Evolutionary conservation across 805 yeast species (phyloP).

Genomic region (Ascoidea tarda): DNA sequence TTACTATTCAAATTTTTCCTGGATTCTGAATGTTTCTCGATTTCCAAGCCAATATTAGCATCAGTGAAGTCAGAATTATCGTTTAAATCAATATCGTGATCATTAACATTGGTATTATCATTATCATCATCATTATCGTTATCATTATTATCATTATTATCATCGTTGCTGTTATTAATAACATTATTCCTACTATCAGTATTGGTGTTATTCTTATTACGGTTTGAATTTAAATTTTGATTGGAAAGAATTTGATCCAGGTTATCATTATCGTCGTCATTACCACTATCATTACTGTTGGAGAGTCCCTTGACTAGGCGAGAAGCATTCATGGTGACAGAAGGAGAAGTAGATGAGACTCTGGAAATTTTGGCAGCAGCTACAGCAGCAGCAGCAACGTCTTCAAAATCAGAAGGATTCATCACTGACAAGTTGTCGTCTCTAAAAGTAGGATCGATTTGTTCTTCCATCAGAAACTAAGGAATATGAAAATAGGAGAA

Average conservation of each 20-base stretch:
- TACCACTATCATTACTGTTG: background rate
- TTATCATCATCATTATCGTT: slow-evolving; percentile 3
- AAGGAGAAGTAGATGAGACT: background rate
- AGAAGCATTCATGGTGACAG: background rate
- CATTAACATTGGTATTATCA: slow-evolving; percentile 2
- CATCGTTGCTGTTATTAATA: background rate
- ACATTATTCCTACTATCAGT: slow-evolving; percentile 5
- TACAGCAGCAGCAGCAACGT: slow-evolving; percentile 22
- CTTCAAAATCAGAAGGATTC: slow-evolving; percentile 6
- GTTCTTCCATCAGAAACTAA: slow-evolving; percentile 12
- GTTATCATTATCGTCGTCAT: background rate
- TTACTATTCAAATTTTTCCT: too few species aligned
- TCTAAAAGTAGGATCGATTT: slow-evolving; percentile 18
- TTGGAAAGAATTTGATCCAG: background rate
- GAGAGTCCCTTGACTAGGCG: background rate
- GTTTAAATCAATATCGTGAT: background rate
- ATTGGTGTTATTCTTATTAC: slow-evolving; percentile 13
- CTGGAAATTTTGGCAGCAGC: slow-evolving; percentile 15
- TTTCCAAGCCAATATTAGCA: background rate
- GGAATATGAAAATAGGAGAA: too few species aligned
- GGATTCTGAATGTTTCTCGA: too few species aligned
- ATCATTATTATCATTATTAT: slow-evolving; percentile 3
- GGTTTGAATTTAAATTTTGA: background rate
- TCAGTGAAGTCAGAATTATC: background rate
- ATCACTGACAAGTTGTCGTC: slow-evolving; percentile 7